Conservation (phyloP, 768 basidiomycete genomes). For the Megacollybia marginata region DNA sequence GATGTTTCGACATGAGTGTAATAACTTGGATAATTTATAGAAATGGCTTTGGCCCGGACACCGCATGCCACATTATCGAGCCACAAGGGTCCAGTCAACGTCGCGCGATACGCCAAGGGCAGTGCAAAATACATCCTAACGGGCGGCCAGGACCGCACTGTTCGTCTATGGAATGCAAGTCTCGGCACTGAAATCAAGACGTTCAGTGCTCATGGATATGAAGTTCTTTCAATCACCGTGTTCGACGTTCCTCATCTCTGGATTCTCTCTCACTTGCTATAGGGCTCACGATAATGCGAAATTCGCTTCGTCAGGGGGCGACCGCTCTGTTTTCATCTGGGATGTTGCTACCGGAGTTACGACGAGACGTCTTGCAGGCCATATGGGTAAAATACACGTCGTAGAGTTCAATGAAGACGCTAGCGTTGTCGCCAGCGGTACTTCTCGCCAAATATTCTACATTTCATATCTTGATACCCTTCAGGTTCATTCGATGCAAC, state of each 20-base stretch:
- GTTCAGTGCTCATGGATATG: constrained; percentile 91
- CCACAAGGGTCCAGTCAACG: constrained; percentile 85
- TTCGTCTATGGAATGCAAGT: constrained; percentile 87
- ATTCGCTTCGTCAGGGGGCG: constrained; percentile 91
- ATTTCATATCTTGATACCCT: neutral
- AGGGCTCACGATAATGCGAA: constrained; percentile 91
- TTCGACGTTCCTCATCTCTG: constrained; percentile 26
- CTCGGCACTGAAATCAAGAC: constrained; percentile 85
- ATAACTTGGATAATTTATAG: neutral
- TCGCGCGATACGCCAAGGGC: constrained; percentile 88
- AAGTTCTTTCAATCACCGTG: constrained; percentile 88
- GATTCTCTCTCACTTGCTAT: neutral
- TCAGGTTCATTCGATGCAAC: constrained; percentile 90
- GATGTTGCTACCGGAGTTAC: constrained; percentile 88
- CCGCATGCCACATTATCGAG: constrained; percentile 55
- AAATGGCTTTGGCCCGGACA: constrained; percentile 20
- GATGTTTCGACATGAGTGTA: constrained; percentile 42
- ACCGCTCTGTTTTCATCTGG: constrained; percentile 91
- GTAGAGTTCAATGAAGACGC: constrained; percentile 90
- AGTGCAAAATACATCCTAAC: constrained; percentile 85
- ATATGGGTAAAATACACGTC: constrained; percentile 83
- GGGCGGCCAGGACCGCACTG: constrained; percentile 85
- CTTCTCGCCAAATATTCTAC: constrained; percentile 10
- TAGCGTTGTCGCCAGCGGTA: constrained; percentile 83
- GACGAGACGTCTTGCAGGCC: constrained; percentile 76